Evolutionary conservation across 2,329 filamentous ascomycete genomes (phyloP), one percentile per base, ranked within the genome.

Genomic region (Botryotinia globosa): DNA sequence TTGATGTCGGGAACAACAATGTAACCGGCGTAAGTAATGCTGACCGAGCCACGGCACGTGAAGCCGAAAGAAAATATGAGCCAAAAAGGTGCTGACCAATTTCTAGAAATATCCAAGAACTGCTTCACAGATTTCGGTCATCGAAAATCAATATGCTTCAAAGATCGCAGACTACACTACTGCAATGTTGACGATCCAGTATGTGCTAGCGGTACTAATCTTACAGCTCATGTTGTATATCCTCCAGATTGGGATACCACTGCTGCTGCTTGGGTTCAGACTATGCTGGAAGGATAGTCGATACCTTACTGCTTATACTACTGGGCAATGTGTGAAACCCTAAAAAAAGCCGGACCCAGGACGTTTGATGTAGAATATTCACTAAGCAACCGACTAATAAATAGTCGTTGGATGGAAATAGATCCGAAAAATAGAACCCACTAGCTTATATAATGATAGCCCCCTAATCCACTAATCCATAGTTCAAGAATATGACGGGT

Each of bases 161-260:
- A 61, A 61, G 32, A 61, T 61, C 39, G 32, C 58, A 61, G 34
- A 39, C 58, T 61, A n/a, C 58, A 39, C 58, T 61, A n/a, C 58
- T 61, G 34, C 59, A 62, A 62, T 62, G 59, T 39, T 62, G 34
- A 62, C 16, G 37, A 44, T 29, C 25, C 25, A 44, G 61, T 63
- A 29, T 63, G 61, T 42, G 61, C 37, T 29, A 63, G 61, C n/a
- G 37, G 61, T 20, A 44, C 37, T 29, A 44, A 44, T 22, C n/a
- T 63, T 42, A 44, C 39, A 44, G 16, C 61, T 32, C 61, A 63
- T 44, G 18, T 63, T 44, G 58, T 39, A 39, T 61, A 61, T 61
- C 58, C 58, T 61, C 58, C 39, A 39, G 25, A 61, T 61, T 61
- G 58, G 58, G 39, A 44, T 32, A 22, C 3, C 4, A 44, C 16